phyloP scores from a whole-genome alignment of 2,329 filamentous ascomycete genomes.

The Neurospora sp. region DNA sequence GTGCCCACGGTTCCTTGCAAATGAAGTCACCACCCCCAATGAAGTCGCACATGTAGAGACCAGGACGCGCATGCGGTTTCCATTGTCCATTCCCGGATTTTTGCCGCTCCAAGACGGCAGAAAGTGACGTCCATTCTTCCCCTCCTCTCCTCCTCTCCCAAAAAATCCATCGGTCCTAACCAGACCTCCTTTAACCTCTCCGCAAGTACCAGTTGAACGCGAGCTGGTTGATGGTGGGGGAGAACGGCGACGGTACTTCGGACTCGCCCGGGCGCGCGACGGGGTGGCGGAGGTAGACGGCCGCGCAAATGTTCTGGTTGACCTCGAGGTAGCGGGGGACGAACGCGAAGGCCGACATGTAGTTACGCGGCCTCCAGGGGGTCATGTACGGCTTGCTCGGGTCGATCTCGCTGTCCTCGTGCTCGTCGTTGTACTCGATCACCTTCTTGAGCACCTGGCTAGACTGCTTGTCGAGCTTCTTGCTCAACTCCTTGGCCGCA shows the following conservation, averaged over 20 bases:
- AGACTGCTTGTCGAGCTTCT: conserved; percentile 35
- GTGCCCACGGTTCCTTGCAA: neutral
- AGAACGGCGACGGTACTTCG: conserved; percentile 79
- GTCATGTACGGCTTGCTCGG: conserved; percentile 74
- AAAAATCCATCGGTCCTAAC: neutral
- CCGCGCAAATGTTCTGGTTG: conserved; percentile 92
- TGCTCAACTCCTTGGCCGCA: conserved; percentile 22
- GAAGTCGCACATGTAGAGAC: neutral
- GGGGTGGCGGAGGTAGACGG: conserved; percentile 89
- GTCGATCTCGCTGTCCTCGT: conserved; percentile 26
- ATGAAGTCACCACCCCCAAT: neutral
- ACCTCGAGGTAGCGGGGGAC: conserved; percentile 94
- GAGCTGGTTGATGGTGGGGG: conserved; percentile 58
- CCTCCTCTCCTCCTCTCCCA: neutral
- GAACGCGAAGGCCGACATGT: conserved; percentile 87
- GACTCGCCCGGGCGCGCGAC: conserved; percentile 73
- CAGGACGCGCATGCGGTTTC: neutral
- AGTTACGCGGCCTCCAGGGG: conserved; percentile 79
- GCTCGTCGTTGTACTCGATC: conserved; percentile 60
- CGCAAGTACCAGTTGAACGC: conserved; percentile 93
- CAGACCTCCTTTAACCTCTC: conserved; percentile 46
- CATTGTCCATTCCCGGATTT: neutral
- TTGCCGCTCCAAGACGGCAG: neutral
- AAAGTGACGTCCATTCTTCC: neutral
- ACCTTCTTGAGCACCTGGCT: conserved; percentile 47